Percentiles rank a stretch among this genome's conserved stretches.
phyloP scores from a whole-genome alignment of 306 rosid species.

The Mimosa pudica region DNA sequence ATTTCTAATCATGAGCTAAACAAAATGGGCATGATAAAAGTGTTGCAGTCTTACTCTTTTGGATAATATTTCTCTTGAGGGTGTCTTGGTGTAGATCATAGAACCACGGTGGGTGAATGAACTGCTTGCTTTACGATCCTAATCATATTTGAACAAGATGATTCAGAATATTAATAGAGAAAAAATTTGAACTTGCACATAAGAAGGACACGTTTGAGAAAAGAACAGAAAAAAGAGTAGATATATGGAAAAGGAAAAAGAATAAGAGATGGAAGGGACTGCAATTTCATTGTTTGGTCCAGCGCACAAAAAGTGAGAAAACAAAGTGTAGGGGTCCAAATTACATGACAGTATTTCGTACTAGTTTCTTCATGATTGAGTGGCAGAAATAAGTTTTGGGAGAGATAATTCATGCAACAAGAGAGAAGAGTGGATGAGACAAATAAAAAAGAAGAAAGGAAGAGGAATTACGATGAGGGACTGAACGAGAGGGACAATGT shows the following conservation, averaged over 20 bases:
- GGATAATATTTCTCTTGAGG: conserved; percentile 71
- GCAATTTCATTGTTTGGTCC: neutral
- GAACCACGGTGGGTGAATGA: conserved; percentile 91
- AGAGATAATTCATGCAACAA: conserved; percentile 10
- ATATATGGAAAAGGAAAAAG: neutral
- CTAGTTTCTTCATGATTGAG: conserved; percentile 23
- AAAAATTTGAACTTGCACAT: conserved; percentile 2
- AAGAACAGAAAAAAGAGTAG: neutral
- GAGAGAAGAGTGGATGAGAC: neutral
- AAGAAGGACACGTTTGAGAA: neutral
- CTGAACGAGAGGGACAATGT: conserved; percentile 88
- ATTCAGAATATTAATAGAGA: neutral
- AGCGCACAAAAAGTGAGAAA: neutral
- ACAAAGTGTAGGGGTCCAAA: neutral
- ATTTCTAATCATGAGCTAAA: neutral
- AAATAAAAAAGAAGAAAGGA: neutral
- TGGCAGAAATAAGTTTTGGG: conserved; percentile 3
- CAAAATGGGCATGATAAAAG: neutral
- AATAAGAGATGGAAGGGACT: neutral
- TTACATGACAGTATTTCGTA: neutral
- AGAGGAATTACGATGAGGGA: conserved; percentile 69
- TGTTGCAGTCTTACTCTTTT: conserved; percentile 53
- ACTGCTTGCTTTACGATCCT: conserved; percentile 86
- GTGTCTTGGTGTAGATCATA: conserved; percentile 87
- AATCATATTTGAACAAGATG: conserved; percentile 34